Evolutionary conservation across 2,329 filamentous ascomycete species (phyloP).

Genomic region (Neofusicoccum kwambonambiense): DNA sequence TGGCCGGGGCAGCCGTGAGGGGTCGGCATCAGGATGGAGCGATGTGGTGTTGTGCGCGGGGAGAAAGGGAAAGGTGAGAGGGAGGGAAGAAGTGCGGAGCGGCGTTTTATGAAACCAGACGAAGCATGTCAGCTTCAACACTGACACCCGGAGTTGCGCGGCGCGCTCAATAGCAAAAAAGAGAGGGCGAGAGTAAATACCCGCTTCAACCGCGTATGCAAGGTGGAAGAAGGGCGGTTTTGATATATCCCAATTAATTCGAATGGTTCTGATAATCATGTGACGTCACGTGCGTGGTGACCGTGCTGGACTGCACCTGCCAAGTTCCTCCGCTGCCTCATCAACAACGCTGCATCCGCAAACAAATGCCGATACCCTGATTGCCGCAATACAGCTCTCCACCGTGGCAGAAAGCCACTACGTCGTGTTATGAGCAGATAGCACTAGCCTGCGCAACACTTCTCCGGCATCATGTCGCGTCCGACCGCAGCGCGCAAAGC

Average conservation of each 20-base stretch:
- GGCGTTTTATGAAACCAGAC: background rate
- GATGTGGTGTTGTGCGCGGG: background rate
- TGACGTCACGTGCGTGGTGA: constrained; percentile 1
- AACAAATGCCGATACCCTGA: background rate
- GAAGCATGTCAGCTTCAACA: constrained; percentile 12
- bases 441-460: background rate
- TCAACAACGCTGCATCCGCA: background rate
- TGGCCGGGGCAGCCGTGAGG: constrained; percentile 57
- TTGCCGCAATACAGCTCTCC: background rate
- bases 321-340: background rate
- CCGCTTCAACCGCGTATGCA: constrained; percentile 1
- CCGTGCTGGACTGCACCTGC: background rate
- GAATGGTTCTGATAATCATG: background rate
- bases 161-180: background rate
- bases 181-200: background rate
- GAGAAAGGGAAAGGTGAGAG: background rate
- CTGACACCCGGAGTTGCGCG: constrained; percentile 3
- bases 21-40: background rate
- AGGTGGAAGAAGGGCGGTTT: background rate
- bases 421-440: background rate
- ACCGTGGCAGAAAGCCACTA: background rate
- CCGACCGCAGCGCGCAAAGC: constrained; percentile 53
- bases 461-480: constrained; percentile 37
- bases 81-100: background rate
- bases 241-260: background rate